These are phyloP conservation scores for Xenosphaeropsis pyriputrescens DNA, from an alignment of 2,329 filamentous ascomycete species.

Conservation along the genomic window DNA sequence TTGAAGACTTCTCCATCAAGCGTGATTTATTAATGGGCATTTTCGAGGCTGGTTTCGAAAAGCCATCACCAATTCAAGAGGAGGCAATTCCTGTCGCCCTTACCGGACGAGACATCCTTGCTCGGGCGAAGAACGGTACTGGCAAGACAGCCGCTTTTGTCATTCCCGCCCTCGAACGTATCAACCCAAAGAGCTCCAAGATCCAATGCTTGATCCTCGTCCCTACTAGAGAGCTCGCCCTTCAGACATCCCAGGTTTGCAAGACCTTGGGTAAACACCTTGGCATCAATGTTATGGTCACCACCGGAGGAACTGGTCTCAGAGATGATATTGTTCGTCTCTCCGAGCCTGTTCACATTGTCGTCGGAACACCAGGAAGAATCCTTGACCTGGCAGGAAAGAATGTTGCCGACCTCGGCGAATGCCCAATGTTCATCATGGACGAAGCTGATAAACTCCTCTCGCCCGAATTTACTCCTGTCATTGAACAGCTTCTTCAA, in stretches of 20 bases:
- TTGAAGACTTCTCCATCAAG: constrained; percentile 93
- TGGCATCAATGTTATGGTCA: constrained; percentile 97
- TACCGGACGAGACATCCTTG: constrained; percentile 87
- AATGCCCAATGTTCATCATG: constrained; percentile 98
- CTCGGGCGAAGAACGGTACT: constrained; percentile 94
- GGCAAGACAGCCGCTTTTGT: constrained; percentile 98
- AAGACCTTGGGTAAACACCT: constrained; percentile 97
- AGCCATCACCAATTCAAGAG: constrained; percentile 98
- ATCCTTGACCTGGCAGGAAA: constrained; percentile 95
- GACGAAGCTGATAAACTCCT: constrained; percentile 97
- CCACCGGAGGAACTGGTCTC: constrained; percentile 86
- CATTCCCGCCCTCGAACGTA: constrained; percentile 85
- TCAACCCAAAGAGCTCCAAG: constrained; percentile 93
- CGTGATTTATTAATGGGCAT: constrained; percentile 96
- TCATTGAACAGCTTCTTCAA: constrained; percentile 87
- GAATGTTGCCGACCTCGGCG: constrained; percentile 87
- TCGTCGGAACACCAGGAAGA: constrained; percentile 91
- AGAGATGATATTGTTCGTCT: constrained; percentile 95
- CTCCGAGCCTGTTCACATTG: constrained; percentile 88
- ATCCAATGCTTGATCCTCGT: constrained; percentile 94
- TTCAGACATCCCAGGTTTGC: constrained; percentile 98
- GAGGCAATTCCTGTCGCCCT: constrained; percentile 95
- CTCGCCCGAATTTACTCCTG: constrained; percentile 90
- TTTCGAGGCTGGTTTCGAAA: constrained; percentile 97
- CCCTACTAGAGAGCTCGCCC: constrained; percentile 87